These are phyloP conservation scores for Platanthera guangdongensis DNA, from an alignment of 106 monocot species.

Conservation along the genomic window DNA sequence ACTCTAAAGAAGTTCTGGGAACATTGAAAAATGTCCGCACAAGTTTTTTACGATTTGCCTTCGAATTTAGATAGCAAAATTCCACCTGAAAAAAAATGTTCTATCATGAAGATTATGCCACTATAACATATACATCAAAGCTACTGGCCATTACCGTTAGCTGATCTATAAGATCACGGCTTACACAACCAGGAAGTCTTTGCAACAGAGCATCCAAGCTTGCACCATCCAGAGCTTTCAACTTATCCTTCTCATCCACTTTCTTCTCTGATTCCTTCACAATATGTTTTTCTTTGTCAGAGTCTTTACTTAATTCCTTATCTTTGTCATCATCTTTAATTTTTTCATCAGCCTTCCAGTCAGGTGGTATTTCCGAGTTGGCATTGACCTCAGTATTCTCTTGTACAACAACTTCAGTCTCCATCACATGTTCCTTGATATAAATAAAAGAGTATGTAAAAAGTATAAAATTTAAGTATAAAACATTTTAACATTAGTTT, in stretches of 20 bases:
- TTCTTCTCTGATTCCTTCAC: conserved; percentile 73
- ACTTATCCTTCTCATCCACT: conserved; percentile 84
- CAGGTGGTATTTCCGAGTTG: conserved; percentile 27
- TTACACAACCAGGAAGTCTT: conserved; percentile 90
- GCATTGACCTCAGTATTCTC: conserved; percentile 34
- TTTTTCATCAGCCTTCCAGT: conserved; percentile 62
- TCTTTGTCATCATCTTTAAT: conserved; percentile 57
- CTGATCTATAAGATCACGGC: conserved; percentile 97
- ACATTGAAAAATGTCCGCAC: conserved; percentile 76
- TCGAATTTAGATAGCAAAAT: conserved; percentile 95
- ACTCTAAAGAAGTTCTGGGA: conserved; percentile 86
- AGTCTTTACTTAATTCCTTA: conserved; percentile 47
- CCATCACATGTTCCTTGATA: conserved; percentile 42
- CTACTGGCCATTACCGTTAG: conserved; percentile 52
- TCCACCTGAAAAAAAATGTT: conserved; percentile 65
- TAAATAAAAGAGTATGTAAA: conserved; percentile 2
- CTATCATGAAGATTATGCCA: background rate
- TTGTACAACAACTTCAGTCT: conserved; percentile 47
- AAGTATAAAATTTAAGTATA: no score
- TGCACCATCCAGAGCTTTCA: conserved; percentile 62
- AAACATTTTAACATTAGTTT: no score
- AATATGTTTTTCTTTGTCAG: conserved; percentile 68
- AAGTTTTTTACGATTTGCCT: conserved; percentile 87
- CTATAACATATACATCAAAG: background rate
- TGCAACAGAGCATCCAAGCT: conserved; percentile 78